Evolutionary conservation across 129 eudicot genomes (phyloP), one percentile per base, ranked within the genome.

Genomic region (Chrysanthemum seticuspe): DNA sequence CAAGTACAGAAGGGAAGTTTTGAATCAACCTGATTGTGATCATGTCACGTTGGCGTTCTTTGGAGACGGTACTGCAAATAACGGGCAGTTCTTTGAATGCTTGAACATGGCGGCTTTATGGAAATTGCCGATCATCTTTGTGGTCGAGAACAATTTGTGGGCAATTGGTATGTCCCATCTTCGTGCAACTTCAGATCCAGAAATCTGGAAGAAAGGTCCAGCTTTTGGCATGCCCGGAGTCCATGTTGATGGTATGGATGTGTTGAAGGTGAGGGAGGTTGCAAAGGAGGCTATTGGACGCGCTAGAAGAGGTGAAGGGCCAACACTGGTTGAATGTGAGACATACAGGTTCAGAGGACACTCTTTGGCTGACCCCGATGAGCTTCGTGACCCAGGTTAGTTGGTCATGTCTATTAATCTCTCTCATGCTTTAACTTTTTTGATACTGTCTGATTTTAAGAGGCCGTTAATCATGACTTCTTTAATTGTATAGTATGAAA

Each of bases 291-390:
- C 78, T 15, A 74, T 74, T 16, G 78, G 63, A 21, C 70, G 78
- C 4, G 78, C 78, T 16, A 74, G 78, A 51, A 51, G 78, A 62
- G 78, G 78, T 18, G 78, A 74, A 7, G 78, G 78, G 4, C 78
- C 78, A 0, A 74, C 78, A 27, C 63, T 74, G 78, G 78, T 74
- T 51, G 78, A 74, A 63, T 74, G 78, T 3, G 78, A 74, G 63
- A 74, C 78, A 12, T 74, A 74, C 36, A 63, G 78, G 71, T 74
- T 74, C 36, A 62, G 78, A 74, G 78, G 78, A 50, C 78, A 74
- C 78, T 74, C 78, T 15, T 74, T 74, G 78, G 78, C 78, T 8
- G 78, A 74, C 70, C 78, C 78, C 34, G 78, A 74, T 31, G 78
- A 74, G 71, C 78, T 74, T 16, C 78, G 78, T 62, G 70, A 74